These are phyloP conservation scores for Wakefieldia striispora DNA, from an alignment of 768 basidiomycete genomes.

Conservation along the genomic window DNA sequence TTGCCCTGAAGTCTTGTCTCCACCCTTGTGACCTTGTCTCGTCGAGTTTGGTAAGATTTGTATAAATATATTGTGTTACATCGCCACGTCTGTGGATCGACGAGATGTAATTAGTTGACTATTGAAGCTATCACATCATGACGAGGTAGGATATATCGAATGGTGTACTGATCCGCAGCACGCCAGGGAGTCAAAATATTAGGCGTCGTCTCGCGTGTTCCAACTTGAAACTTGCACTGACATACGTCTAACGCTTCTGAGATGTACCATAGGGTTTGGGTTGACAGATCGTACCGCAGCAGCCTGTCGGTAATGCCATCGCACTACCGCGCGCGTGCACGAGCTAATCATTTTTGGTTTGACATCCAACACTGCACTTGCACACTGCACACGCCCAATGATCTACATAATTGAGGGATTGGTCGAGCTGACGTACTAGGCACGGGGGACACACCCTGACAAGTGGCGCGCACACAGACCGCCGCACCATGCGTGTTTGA, in stretches of 20 bases:
- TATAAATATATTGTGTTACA: background rate
- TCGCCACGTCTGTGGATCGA: conserved; percentile 1
- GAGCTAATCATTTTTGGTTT: background rate
- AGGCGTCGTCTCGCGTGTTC: conserved; percentile 1
- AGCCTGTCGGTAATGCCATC: conserved; percentile 1
- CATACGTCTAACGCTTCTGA: conserved; percentile 4
- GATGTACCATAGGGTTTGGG: background rate
- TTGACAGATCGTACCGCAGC: background rate
- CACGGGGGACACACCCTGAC: conserved; percentile 9
- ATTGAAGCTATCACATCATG: too few relatives aligned
- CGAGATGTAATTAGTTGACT: too few relatives aligned
- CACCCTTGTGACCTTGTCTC: too few relatives aligned
- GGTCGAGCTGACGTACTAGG: background rate
- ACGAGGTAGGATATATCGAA: too few relatives aligned
- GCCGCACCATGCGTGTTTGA: background rate
- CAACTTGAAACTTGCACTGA: conserved; percentile 15
- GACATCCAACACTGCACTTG: background rate
- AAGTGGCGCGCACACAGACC: background rate
- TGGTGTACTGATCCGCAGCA: too few relatives aligned
- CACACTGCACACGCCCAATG: too few relatives aligned
- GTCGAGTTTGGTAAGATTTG: too few relatives aligned
- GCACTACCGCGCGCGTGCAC: background rate
- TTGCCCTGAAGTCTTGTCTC: too few relatives aligned
- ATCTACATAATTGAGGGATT: background rate
- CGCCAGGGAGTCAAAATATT: background rate